Evolutionary conservation across 139 green algal species (phyloP).

Genomic region (Chlorella vulgaris): DNA sequence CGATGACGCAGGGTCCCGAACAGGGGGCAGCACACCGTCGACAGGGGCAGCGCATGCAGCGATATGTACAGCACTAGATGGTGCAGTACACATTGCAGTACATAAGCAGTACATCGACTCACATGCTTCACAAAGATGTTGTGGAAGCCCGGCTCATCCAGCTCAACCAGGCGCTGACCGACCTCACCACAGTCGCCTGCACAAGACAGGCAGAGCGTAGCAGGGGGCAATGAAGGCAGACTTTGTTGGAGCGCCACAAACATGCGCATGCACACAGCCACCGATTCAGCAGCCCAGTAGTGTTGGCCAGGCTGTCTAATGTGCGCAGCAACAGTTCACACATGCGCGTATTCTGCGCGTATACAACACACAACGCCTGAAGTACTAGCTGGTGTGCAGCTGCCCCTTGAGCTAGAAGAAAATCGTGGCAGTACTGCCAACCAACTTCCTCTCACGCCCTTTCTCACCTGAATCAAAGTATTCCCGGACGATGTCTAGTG

Average conservation of each 20-base stretch:
- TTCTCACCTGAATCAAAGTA: constrained; percentile 79
- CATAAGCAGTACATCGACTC: not conserved
- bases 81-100: not conserved
- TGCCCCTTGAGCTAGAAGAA: too few species aligned
- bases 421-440: not conserved
- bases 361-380: too few species aligned
- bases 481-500: constrained; percentile 71
- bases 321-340: too few species aligned
- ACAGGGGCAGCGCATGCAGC: too few species aligned
- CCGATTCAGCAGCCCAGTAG: too few species aligned
- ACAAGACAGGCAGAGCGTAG: not conserved
- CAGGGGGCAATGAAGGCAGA: not conserved
- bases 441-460: not conserved
- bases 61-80: too few species aligned
- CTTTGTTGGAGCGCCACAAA: not conserved
- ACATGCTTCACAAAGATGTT: constrained; percentile 92
- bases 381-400: too few species aligned
- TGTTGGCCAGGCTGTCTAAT: too few species aligned
- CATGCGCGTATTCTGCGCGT: too few species aligned
- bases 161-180: constrained; percentile 60
- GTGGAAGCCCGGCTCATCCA: constrained; percentile 84
- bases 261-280: too few species aligned
- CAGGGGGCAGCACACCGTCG: too few species aligned
- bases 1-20: too few species aligned
- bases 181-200: constrained; percentile 68